These are phyloP conservation scores for Anthracocystis walkeri DNA, from an alignment of 1,284 basidiomycete genomes.

Conservation along the genomic window DNA sequence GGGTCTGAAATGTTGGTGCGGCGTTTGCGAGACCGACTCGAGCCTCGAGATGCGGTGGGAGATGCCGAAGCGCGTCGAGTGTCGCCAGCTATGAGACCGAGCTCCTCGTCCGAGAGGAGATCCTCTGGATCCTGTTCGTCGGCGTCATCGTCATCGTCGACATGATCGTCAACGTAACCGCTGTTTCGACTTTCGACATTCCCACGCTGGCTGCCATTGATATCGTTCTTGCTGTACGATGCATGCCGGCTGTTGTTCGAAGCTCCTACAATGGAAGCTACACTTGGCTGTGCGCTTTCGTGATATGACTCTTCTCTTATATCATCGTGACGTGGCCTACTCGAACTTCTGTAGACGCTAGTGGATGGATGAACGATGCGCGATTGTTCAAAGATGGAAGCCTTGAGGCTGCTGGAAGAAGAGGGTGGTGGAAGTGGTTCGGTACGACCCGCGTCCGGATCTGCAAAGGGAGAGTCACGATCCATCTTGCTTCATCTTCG, in stretches of 20 bases:
- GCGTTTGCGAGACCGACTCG: slow-evolving; percentile 19
- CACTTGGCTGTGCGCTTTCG: slow-evolving; percentile 14
- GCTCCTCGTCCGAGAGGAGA: slow-evolving; percentile 45
- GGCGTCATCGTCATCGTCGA: slow-evolving; percentile 28
- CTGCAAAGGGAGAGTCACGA: slow-evolving; percentile 45
- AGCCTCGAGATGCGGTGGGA: slow-evolving; percentile 14
- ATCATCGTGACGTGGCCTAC: slow-evolving; percentile 27
- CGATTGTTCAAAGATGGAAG: slow-evolving; percentile 52
- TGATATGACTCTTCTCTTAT: slow-evolving; percentile 41
- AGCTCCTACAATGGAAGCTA: slow-evolving; percentile 9
- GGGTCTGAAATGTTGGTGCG: slow-evolving; percentile 21
- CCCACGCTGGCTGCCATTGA: neutral
- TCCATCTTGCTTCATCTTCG: slow-evolving; percentile 40
- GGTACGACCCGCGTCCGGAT: slow-evolving; percentile 31
- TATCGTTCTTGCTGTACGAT: neutral
- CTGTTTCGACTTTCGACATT: neutral
- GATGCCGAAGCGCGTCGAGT: neutral
- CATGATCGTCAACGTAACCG: neutral
- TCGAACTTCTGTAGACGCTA: slow-evolving; percentile 18
- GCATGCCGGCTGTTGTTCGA: neutral
- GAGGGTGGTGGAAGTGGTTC: slow-evolving; percentile 22
- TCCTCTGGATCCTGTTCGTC: slow-evolving; percentile 41
- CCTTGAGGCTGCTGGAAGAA: slow-evolving; percentile 32
- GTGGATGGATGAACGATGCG: slow-evolving; percentile 52
- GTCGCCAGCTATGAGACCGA: slow-evolving; percentile 29